These are phyloP conservation scores for Cokeromyces recurvatus DNA, from an alignment of 371 early-diverging fungal species.

Conservation along the genomic window DNA sequence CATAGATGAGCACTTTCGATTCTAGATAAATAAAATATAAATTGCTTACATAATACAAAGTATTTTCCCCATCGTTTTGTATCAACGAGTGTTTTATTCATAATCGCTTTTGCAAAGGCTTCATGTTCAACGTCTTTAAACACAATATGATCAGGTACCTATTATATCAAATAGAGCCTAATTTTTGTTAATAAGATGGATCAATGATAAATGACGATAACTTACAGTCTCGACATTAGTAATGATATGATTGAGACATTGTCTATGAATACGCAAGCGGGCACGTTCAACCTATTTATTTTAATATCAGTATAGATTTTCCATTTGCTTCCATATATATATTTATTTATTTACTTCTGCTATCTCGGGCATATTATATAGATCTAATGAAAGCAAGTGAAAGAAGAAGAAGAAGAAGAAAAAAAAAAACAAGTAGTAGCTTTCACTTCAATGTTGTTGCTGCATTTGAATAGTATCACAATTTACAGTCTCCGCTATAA, in stretches of 20 bases:
- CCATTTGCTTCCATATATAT: neutral
- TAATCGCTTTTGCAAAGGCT: slow-evolving; percentile 28
- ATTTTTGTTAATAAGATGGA: too few relatives aligned
- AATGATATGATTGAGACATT: slow-evolving; percentile 38
- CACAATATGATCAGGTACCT: slow-evolving; percentile 24
- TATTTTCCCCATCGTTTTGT: slow-evolving; percentile 60
- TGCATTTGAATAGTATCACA: too few relatives aligned
- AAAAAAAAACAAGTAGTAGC: too few relatives aligned
- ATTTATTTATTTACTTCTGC: slow-evolving; percentile 28
- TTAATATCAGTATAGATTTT: neutral
- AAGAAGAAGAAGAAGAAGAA: too few relatives aligned
- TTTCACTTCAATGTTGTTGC: too few relatives aligned
- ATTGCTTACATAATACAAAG: slow-evolving; percentile 39
- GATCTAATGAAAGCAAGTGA: too few relatives aligned
- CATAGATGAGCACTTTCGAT: too few relatives aligned
- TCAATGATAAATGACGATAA: neutral
- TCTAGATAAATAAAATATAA: too few relatives aligned
- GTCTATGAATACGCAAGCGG: slow-evolving; percentile 32
- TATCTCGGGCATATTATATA: slow-evolving; percentile 30
- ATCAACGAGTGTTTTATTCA: slow-evolving; percentile 35
- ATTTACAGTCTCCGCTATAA: too few relatives aligned
- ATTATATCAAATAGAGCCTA: neutral
- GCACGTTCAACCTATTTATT: slow-evolving; percentile 33
- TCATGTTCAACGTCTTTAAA: slow-evolving; percentile 17
- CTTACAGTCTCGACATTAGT: slow-evolving; percentile 29